phyloP scores from a whole-genome alignment of 257 asterid species.

The Galeopsis tetrahit region DNA sequence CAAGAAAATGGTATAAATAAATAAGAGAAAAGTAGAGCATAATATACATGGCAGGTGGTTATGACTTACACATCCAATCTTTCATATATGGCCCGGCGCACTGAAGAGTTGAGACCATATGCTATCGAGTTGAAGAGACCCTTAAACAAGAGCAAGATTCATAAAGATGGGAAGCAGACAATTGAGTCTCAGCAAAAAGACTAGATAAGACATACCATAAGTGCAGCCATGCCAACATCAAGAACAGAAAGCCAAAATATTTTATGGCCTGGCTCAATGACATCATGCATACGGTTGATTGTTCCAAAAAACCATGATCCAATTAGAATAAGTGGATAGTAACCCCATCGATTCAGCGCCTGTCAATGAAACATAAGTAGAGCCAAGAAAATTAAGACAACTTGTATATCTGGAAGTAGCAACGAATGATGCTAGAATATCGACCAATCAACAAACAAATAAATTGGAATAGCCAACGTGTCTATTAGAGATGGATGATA shows the following conservation, averaged over 20 bases:
- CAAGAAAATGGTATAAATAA: background rate
- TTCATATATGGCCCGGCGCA: conserved; percentile 81
- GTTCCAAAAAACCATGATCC: conserved; percentile 99
- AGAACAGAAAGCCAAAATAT: conserved; percentile 98
- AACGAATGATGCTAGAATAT: background rate
- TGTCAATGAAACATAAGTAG: conserved; percentile 36
- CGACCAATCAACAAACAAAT: background rate
- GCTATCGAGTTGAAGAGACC: conserved; percentile 97
- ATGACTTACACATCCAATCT: conserved; percentile 88
- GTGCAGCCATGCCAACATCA: conserved; percentile 96
- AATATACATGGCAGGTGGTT: background rate
- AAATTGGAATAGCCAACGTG: conserved; percentile 12
- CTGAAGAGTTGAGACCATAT: conserved; percentile 93
- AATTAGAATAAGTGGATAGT: conserved; percentile 93
- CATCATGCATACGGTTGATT: conserved; percentile 91
- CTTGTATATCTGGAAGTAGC: conserved; percentile 15
- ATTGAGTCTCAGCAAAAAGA: background rate
- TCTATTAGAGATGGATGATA: background rate
- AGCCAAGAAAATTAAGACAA: conserved; percentile 10
- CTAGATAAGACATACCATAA: conserved; percentile 65
- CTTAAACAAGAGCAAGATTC: conserved; percentile 46
- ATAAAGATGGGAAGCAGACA: conserved; percentile 9
- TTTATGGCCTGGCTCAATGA: conserved; percentile 84
- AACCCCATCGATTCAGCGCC: conserved; percentile 98
- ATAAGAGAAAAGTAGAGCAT: background rate